A percentile compares a stretch with the other conserved stretches of the same genome.
Conservation (phyloP, 352 stramenopile genomes). For the Thraustochytrium sp. region DNA sequence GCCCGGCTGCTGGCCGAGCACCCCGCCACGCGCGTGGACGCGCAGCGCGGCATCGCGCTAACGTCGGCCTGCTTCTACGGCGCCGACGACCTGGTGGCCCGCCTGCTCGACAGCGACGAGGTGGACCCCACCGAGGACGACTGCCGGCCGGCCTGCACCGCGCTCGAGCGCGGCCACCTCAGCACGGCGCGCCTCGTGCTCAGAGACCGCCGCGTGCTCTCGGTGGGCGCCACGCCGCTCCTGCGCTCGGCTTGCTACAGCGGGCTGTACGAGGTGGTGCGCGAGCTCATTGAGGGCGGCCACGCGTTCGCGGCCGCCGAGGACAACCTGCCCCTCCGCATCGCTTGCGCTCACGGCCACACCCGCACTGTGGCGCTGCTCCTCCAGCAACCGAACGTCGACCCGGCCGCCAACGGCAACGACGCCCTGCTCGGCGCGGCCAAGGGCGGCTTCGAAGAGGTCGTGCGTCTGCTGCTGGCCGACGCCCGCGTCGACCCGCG, state of each 20-base stretch:
- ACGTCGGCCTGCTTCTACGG: neutral
- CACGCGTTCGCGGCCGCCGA: neutral
- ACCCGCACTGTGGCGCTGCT: neutral
- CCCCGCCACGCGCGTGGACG: neutral
- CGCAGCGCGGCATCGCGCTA: neutral
- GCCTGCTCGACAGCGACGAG: neutral
- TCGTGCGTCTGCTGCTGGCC: neutral
- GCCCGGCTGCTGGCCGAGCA: neutral
- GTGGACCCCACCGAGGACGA: neutral
- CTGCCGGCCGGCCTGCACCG: neutral
- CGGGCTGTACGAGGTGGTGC: neutral
- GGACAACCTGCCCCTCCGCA: neutral
- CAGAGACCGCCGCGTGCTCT: neutral
- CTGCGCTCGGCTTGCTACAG: neutral
- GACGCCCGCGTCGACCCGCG: slow-evolving; percentile 3
- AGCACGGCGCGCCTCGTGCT: neutral
- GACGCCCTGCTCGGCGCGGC: neutral
- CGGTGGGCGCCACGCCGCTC: neutral
- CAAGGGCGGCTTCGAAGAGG: neutral
- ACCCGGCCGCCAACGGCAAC: neutral
- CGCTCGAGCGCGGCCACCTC: neutral
- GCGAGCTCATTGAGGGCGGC: neutral
- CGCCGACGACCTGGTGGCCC: neutral
- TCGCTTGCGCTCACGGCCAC: neutral
- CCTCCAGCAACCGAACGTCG: neutral